Base-by-base conservation (phyloP, 73 alveolate species). In the Symbiodinium natans region DNA sequence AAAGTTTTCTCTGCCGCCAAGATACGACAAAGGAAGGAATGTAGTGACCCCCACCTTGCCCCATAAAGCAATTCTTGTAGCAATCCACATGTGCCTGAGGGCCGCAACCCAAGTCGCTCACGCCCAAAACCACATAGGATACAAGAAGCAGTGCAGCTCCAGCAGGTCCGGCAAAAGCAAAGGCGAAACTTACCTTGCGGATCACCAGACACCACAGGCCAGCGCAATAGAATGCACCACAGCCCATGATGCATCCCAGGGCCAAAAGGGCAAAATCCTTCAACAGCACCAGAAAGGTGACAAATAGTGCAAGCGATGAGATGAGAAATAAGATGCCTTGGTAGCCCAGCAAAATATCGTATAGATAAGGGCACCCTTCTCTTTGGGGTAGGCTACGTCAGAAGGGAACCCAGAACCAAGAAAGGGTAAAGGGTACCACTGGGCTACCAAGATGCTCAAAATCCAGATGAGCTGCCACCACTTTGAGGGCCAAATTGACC, bases 11-110 rank as follows among this genome's bases (percentile, higher is more conserved):
- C n/a, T n/a, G n/a, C 56, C 56, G 11, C 56, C 56, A 43, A 43
- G 56, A 8, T 43, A 11, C 39, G 17, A 2, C 84, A 21, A n/a
- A 19, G 27, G 29, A 38, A 21, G 29, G 39, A 4, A 82, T 33
- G 63, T 40, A 82, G 63, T 82, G 89, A 7, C 1, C 2, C 6
- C 89, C 89, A 19, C 89, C 89, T 82, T 82, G 89, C 6, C 68
- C 71, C 63, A 82, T 6, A 59, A 82, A 15, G 19, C 89, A 82
- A 17, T 82, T 21, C 23, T 31, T 17, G 68, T 82, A 82, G 89
- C 89, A 82, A 2, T 39, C 39, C 41, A 11, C 71, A 82, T 82
- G 89, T 21, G 40, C 89, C 10, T 54, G 40, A 5, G 89, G 71
- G 21, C 89, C 89, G 39, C 89, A 82, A 31, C 39, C 39, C 25